phyloP scores from a whole-genome alignment of 1,139 yeast species.

The Maudiozyma humilis region DNA sequence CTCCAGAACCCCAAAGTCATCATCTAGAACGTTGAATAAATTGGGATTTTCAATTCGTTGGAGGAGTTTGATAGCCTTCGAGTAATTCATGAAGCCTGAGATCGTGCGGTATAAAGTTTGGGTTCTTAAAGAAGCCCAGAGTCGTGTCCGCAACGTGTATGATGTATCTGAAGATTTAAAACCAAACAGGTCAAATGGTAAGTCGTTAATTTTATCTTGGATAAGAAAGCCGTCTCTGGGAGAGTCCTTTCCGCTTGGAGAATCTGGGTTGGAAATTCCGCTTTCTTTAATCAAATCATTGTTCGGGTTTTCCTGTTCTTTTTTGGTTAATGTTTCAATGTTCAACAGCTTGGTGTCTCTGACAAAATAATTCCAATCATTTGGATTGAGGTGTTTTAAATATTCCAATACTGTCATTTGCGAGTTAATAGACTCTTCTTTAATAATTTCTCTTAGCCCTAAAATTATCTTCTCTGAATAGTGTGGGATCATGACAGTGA shows the following conservation, averaged over 20 bases:
- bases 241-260: conserved; percentile 4
- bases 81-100: conserved; percentile 68
- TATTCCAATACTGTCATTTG: conserved; percentile 67
- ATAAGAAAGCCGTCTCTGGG: conserved; percentile 26
- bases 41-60: conserved; percentile 56
- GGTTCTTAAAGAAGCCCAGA: conserved; percentile 74
- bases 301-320: not conserved
- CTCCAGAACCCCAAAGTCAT: conserved; percentile 34
- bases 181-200: conserved; percentile 67
- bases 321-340: not conserved
- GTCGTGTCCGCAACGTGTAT: conserved; percentile 56
- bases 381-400: conserved; percentile 55
- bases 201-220: conserved; percentile 41
- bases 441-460: conserved; percentile 57
- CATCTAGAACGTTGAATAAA: conserved; percentile 35
- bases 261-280: not conserved
- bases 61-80: conserved; percentile 57
- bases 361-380: conserved; percentile 75
- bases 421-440: conserved; percentile 48
- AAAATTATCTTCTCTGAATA: conserved; percentile 68
- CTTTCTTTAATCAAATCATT: conserved; percentile 9
- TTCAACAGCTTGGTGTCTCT: conserved; percentile 45
- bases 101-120: conserved; percentile 74
- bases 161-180: conserved; percentile 57
- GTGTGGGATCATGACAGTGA: conserved; percentile 82